Conservation (phyloP, 169 alveolate genomes). For the Perkinsus marinus region DNA sequence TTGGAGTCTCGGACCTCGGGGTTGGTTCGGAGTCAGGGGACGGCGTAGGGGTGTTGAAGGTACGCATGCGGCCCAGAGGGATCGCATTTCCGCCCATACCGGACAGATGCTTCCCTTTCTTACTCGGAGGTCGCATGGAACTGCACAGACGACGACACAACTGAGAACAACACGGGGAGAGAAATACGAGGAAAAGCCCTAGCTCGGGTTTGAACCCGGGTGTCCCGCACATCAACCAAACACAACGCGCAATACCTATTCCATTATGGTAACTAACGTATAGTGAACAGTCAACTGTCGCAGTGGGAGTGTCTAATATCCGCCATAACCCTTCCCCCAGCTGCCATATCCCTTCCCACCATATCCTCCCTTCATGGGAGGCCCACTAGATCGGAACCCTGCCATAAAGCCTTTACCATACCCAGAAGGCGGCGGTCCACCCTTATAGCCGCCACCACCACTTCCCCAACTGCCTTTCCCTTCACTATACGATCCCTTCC, state of each 20-base stretch:
- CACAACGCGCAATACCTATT: neutral
- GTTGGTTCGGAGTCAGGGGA: neutral
- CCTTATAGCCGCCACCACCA: neutral
- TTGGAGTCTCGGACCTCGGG: neutral
- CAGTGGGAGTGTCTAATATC: neutral
- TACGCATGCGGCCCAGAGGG: neutral
- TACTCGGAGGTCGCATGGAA: neutral
- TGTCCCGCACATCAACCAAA: neutral
- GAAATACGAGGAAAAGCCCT: too few species aligned
- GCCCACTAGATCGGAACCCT: neutral
- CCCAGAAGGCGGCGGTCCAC: neutral
- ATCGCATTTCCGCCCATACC: neutral
- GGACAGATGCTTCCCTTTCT: neutral
- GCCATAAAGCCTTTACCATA: neutral
- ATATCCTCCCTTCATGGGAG: neutral
- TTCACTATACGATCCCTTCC: neutral
- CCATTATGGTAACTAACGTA: neutral
- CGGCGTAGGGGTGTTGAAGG: neutral
- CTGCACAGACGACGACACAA: neutral
- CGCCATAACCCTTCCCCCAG: neutral
- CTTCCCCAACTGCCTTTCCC: neutral
- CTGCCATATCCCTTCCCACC: neutral
- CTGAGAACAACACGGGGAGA: too few species aligned
- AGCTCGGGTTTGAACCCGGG: too few species aligned
- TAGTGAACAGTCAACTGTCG: neutral